Conservation (phyloP, 176 grass and related monocot species). For the sorghum (Sorghum bicolor) region DNA sequence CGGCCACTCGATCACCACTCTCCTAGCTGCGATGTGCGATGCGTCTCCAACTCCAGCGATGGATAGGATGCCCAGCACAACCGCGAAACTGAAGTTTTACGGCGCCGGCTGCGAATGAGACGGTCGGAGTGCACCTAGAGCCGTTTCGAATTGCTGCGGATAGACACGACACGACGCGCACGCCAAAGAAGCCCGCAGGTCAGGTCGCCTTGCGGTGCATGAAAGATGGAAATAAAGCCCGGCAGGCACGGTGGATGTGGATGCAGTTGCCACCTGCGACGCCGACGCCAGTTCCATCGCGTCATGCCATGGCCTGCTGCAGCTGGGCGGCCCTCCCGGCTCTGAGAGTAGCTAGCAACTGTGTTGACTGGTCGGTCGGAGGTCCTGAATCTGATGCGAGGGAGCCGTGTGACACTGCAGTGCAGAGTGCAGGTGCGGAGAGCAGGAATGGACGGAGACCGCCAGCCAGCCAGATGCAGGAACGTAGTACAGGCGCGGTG, state of each 20-base stretch:
- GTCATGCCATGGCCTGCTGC: background rate
- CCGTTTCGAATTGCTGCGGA: background rate
- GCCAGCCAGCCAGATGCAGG: background rate
- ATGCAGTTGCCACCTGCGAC: slow-evolving; percentile 41
- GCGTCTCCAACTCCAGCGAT: background rate
- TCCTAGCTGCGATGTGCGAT: too few species aligned
- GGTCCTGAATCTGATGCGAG: background rate
- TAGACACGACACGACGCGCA: background rate
- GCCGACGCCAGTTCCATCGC: background rate
- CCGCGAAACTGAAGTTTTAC: too few species aligned
- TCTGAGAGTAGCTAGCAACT: background rate
- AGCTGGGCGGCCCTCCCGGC: background rate
- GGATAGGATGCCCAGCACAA: background rate
- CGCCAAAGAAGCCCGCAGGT: background rate
- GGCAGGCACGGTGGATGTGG: slow-evolving; percentile 15
- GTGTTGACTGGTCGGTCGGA: slow-evolving; percentile 11
- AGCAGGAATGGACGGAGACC: background rate
- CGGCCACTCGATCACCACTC: background rate
- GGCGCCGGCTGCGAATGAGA: background rate
- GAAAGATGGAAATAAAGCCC: slow-evolving; percentile 32
- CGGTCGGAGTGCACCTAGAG: background rate
- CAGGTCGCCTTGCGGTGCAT: background rate
- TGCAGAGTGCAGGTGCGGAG: too few species aligned
- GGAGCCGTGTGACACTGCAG: too few species aligned
- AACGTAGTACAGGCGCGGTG: background rate